Percentiles rank a stretch among this genome's conserved stretches.
Conservation (phyloP, 1,139 yeast species). For the Scheffersomyces parashehatae region DNA sequence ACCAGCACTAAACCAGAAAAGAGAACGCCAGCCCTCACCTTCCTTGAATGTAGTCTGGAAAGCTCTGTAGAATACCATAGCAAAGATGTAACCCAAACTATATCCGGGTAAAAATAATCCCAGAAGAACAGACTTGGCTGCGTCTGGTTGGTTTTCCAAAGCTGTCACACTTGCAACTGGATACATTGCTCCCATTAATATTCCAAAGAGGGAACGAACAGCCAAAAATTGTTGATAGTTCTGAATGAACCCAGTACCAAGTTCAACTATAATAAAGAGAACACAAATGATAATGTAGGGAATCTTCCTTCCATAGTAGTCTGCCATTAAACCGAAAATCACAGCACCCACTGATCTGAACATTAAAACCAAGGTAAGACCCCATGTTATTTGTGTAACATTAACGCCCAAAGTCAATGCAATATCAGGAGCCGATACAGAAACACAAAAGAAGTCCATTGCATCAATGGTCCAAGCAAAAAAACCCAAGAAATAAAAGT, state of each 20-base stretch:
- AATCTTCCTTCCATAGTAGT: conserved; percentile 71
- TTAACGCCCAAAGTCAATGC: conserved; percentile 52
- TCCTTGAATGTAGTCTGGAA: conserved; percentile 44
- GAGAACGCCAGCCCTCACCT: conserved; percentile 67
- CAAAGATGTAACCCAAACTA: conserved; percentile 68
- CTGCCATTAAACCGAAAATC: conserved; percentile 66
- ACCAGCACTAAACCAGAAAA: conserved; percentile 81
- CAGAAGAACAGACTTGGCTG: conserved; percentile 62
- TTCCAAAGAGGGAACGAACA: conserved; percentile 68
- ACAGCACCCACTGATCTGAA: conserved; percentile 78
- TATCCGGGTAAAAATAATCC: conserved; percentile 75
- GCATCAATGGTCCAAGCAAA: conserved; percentile 82
- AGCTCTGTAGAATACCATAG: conserved; percentile 65
- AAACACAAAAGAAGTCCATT: conserved; percentile 72
- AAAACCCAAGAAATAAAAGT: conserved; percentile 62
- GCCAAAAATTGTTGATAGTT: conserved; percentile 66
- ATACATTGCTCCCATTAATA: conserved; percentile 71
- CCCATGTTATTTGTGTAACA: conserved; percentile 69
- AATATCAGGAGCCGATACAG: conserved; percentile 57
- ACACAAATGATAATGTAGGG: conserved; percentile 58
- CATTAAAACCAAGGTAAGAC: conserved; percentile 77
- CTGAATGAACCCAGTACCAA: conserved; percentile 71
- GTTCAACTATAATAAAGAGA: conserved; percentile 58
- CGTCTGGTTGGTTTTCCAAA: conserved; percentile 64
- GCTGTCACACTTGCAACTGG: conserved; percentile 71